Evolutionary conservation across 306 rosid genomes (phyloP).

Genomic region (Prunus armeniaca): DNA sequence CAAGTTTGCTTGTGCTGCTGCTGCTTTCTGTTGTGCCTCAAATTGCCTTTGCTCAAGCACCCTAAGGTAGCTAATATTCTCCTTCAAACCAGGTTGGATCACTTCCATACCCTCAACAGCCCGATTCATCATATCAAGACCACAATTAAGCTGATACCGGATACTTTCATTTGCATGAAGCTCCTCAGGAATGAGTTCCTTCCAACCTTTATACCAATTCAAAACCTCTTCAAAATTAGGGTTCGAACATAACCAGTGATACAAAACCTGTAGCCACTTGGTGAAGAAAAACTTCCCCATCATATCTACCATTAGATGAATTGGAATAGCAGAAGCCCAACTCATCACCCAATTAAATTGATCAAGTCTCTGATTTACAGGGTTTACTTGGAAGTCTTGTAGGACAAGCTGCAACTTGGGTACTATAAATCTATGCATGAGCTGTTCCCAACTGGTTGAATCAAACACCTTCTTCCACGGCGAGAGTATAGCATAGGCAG

Average conservation of each 20-base stretch:
- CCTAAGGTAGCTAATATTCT: constrained; percentile 7
- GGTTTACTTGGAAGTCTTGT: constrained; percentile 88
- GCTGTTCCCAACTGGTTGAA: constrained; percentile 84
- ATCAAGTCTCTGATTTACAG: constrained; percentile 75
- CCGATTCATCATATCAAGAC: constrained; percentile 86
- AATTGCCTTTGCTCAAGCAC: constrained; percentile 54
- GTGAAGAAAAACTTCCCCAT: constrained; percentile 73
- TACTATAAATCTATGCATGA: constrained; percentile 75
- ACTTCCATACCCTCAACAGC: constrained; percentile 88
- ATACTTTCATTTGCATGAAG: constrained; percentile 76
- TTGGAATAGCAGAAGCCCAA: constrained; percentile 81
- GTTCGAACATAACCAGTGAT: constrained; percentile 73
- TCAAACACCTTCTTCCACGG: constrained; percentile 90
- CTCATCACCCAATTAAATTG: constrained; percentile 80
- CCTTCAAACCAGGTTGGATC: constrained; percentile 66
- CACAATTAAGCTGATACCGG: constrained; percentile 67
- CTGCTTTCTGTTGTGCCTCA: constrained; percentile 83
- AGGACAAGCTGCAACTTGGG: constrained; percentile 84
- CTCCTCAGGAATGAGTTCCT: constrained; percentile 75
- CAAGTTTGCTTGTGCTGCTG: constrained; percentile 35
- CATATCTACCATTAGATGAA: constrained; percentile 86
- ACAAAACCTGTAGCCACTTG: constrained; percentile 84
- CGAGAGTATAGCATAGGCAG: constrained; percentile 77
- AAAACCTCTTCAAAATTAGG: constrained; percentile 88
- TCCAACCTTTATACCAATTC: constrained; percentile 89